A percentile compares a stretch with the other conserved stretches of the same genome.
These are phyloP conservation scores for Ceratocystis destructans DNA, from an alignment of 2,329 filamentous ascomycete genomes.

Conservation along the genomic window DNA sequence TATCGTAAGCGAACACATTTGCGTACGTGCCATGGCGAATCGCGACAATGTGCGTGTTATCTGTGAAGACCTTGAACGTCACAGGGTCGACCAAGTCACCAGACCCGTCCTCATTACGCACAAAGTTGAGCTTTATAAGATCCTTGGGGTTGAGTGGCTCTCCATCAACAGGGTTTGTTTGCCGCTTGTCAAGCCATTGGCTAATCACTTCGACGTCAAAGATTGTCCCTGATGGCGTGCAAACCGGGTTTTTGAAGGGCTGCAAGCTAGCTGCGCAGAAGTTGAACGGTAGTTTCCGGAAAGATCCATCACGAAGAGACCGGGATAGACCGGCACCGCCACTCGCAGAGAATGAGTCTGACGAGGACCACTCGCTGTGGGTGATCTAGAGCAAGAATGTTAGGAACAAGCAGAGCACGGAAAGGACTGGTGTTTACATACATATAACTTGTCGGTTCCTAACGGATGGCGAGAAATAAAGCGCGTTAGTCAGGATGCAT, in stretches of 20 bases:
- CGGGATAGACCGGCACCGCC: slow-evolving; percentile 53
- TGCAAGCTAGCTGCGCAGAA: slow-evolving; percentile 94
- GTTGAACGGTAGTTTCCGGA: slow-evolving; percentile 90
- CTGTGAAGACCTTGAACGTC: slow-evolving; percentile 92
- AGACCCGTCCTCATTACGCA: slow-evolving; percentile 60
- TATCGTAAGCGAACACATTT: slow-evolving; percentile 95
- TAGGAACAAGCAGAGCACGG: not conserved
- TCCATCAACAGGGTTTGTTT: slow-evolving; percentile 82
- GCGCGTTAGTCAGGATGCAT: not conserved
- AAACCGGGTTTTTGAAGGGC: slow-evolving; percentile 89
- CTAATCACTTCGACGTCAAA: slow-evolving; percentile 93
- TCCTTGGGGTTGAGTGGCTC: slow-evolving; percentile 65
- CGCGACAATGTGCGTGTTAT: slow-evolving; percentile 94
- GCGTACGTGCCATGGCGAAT: slow-evolving; percentile 66
- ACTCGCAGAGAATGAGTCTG: slow-evolving; percentile 75
- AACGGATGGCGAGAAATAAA: not conserved
- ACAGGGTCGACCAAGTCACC: slow-evolving; percentile 75
- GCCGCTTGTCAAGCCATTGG: slow-evolving; percentile 85
- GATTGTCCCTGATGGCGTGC: slow-evolving; percentile 72
- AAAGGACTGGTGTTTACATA: slow-evolving; percentile 21
- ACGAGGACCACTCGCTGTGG: slow-evolving; percentile 92
- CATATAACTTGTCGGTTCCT: slow-evolving; percentile 35
- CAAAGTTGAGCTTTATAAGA: slow-evolving; percentile 79
- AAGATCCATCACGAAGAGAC: slow-evolving; percentile 43
- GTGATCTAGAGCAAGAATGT: slow-evolving; percentile 47